Base-by-base conservation (phyloP, 306 rosid species). In the Glycine tomentella region DNA sequence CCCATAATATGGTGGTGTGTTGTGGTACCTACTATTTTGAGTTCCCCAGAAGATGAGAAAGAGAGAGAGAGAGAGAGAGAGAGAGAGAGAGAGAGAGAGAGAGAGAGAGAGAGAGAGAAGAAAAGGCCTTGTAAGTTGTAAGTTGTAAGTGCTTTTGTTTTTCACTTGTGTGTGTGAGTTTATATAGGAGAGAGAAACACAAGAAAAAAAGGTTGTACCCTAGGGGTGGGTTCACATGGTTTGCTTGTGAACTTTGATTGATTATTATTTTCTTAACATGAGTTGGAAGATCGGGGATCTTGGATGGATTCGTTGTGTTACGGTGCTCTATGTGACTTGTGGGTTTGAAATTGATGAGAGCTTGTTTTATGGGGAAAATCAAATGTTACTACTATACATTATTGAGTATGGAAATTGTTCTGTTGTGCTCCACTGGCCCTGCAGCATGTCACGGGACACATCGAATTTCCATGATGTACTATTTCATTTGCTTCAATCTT, bases 381-480 rank as follows among this genome's bases (percentile, higher is more conserved):
- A 25, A 25, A 25, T 25, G 31, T 25, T 25, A 25, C 31, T 1
- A 25, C 31, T 25, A 25, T 25, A 25, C 31, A 25, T 75, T 81
- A 33, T 78, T 56, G 50, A 36, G 40, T 3, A 36, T 36, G 40
- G 2, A 25, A 49, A 31, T 65, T 46, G 15, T 59, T 73, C 36
- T 61, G 71, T 71, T 46, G 45, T 14, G 31, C 73, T 78, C 74
- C 36, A 13, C 61, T 69, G 65, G 52, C 33, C 34, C 77, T 61
- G 73, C 77, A 49, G 38, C 79, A 42, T 80, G 80, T 85, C 86
- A 80, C 87, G 87, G 83, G 83, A 14, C 84, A 74, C 46, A 16
- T 8, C 31, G 6, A 55, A 40, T 58, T 56, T 38, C 66, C 17
- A 14, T 44, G 25, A 56, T 8, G 20, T 57, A 56, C 6, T 52